Evolutionary conservation across 495 filamentous ascomycete genomes (phyloP), one percentile per base, ranked within the genome.

Genomic region (Penicillium ochrochloron): DNA sequence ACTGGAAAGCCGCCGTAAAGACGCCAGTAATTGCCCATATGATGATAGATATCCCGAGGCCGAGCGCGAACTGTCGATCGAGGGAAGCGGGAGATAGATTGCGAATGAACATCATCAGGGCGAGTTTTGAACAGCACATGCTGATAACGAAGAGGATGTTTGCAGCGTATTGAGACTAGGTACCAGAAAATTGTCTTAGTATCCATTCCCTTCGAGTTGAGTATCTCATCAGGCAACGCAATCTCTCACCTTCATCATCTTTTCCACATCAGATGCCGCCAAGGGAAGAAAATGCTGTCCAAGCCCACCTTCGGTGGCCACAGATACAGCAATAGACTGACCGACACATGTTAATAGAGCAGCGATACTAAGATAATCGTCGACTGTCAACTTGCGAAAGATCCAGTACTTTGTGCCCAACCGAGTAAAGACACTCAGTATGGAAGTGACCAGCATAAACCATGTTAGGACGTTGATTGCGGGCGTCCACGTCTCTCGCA

Each of bases 1-100:
- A 84, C 58, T 83, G 78, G 29, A 84, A 82, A 11, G 77, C 74
- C 0, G 72, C 67, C 3, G 70, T 71, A 31, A 82, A 59, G 9
- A 81, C 57, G 23, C 73, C 70, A 21, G 69, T 54, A 19, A 79
- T 7, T 9, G 65, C 60, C 82, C 82, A 82, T 6, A 70, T 17
- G 10, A 59, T 58, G 6, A 76, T 69, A 14, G 71, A 71, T 33
- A 65, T 61, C 54, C 69, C 68, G 4, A 78, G 48, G 9, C 53
- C 61, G 27, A 65, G 39, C 25, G 72, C 65, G 52, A 75, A 57
- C 41, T 68, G 59, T 12, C 64, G 61, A 57, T 76, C 65, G 23
- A 67, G 23, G 11, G 65, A 34, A 12, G 72, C 59, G 11, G 73
- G 64, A 39, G 70, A 66, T 58, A 67, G 35, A 27, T 64, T 61